Conservation (phyloP, 2,329 filamentous ascomycete genomes). For the Aspergillus candidus region DNA sequence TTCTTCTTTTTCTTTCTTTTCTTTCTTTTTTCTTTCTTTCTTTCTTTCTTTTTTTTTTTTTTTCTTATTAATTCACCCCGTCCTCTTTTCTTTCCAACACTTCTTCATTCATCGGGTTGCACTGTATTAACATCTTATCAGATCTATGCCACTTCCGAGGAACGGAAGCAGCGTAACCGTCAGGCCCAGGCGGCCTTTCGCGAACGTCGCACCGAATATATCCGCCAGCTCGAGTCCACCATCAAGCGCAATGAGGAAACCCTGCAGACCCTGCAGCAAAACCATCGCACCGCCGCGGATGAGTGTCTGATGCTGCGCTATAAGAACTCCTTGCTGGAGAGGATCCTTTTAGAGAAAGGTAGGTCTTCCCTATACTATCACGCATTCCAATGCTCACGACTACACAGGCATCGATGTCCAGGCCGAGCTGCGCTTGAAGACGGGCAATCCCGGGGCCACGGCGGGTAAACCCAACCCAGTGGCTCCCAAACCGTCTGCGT, state of each 20-base stretch:
- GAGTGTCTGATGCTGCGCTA: conserved; percentile 98
- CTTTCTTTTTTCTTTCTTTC: background rate
- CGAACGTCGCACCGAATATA: conserved; percentile 95
- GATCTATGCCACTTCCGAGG: conserved; percentile 98
- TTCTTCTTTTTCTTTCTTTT: background rate
- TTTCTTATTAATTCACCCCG: conserved; percentile 1
- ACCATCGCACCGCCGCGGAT: conserved; percentile 88
- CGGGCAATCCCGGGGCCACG: conserved; percentile 72
- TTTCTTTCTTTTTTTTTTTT: conserved; percentile 1
- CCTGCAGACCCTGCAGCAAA: conserved; percentile 84
- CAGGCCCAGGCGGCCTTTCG: conserved; percentile 97
- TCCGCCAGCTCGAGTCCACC: conserved; percentile 95
- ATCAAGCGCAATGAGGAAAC: conserved; percentile 97
- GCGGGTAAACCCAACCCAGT: conserved; percentile 59
- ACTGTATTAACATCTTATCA: conserved; percentile 34
- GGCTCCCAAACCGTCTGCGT: conserved; percentile 64
- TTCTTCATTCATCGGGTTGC: background rate
- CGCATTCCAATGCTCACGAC: conserved; percentile 4
- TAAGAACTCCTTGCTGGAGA: conserved; percentile 93
- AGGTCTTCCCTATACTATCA: conserved; percentile 3
- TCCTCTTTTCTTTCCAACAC: conserved; percentile 3
- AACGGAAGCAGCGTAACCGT: conserved; percentile 93
- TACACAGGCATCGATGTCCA: conserved; percentile 85
- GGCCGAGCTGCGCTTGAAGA: conserved; percentile 88
- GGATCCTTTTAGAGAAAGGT: conserved; percentile 96